Percentiles rank a stretch among this genome's conserved stretches.
Evolutionary conservation across 1,139 yeast species (phyloP).

Genomic region (Casaregolazyma suthepensis): DNA sequence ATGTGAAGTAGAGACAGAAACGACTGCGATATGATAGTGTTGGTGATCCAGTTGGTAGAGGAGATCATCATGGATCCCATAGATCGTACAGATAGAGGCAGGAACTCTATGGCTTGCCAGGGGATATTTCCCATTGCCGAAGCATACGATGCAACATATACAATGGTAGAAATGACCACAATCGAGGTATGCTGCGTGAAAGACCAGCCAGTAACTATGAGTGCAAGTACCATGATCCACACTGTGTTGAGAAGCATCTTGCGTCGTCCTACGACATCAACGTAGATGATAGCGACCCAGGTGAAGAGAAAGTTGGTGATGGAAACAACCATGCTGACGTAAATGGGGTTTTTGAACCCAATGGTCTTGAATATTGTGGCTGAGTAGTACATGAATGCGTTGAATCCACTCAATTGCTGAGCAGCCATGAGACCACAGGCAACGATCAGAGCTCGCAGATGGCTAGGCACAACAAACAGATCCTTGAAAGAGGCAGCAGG

Average conservation of each 20-base stretch:
- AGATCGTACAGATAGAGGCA: constrained; percentile 41
- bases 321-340: constrained; percentile 60
- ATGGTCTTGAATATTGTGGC: constrained; percentile 57
- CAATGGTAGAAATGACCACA: constrained; percentile 33
- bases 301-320: constrained; percentile 64
- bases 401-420: constrained; percentile 72
- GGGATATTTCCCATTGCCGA: constrained; percentile 44
- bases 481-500: constrained; percentile 5
- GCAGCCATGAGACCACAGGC: constrained; percentile 70
- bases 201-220: constrained; percentile 24
- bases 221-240: constrained; percentile 39
- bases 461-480: constrained; percentile 32
- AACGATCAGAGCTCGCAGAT: constrained; percentile 54
- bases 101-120: constrained; percentile 44
- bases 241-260: constrained; percentile 49
- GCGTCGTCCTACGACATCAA: constrained; percentile 61
- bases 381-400: constrained; percentile 70
- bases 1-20: constrained; percentile 35
- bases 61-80: constrained; percentile 42
- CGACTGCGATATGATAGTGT: constrained; percentile 36
- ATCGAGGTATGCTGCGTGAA: constrained; percentile 11
- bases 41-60: constrained; percentile 42
- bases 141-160: constrained; percentile 43
- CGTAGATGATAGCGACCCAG: constrained; percentile 49
- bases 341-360: constrained; percentile 55